A percentile compares a stretch with the other conserved stretches of the same genome.
Conservation (phyloP, 257 asterid genomes). For the Solanum piurae region DNA sequence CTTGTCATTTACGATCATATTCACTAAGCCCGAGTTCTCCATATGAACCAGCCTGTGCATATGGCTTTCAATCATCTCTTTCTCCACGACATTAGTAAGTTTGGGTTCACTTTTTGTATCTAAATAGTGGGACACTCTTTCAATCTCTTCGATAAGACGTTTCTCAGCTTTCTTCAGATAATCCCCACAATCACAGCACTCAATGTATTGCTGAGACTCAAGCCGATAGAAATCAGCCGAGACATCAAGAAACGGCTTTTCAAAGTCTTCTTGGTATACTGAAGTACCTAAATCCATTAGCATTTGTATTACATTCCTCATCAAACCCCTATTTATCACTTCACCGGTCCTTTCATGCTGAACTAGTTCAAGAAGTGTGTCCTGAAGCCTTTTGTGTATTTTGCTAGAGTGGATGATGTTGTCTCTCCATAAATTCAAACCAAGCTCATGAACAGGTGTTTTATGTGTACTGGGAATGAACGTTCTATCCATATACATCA, state of each 20-base stretch:
- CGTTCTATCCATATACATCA: slow-evolving; percentile 29
- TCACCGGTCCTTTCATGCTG: slow-evolving; percentile 19
- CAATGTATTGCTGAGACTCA: slow-evolving; percentile 20
- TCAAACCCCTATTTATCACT: slow-evolving; percentile 23
- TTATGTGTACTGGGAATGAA: slow-evolving; percentile 22
- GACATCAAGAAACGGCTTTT: slow-evolving; percentile 24
- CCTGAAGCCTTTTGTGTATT: slow-evolving; percentile 23
- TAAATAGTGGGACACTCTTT: slow-evolving; percentile 17
- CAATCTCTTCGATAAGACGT: slow-evolving; percentile 24
- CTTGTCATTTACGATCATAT: slow-evolving; percentile 17
- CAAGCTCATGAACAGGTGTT: slow-evolving; percentile 27
- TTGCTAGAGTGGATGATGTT: slow-evolving; percentile 14
- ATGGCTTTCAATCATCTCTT: slow-evolving; percentile 19
- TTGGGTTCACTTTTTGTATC: slow-evolving; percentile 18
- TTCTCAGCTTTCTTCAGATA: slow-evolving; percentile 25
- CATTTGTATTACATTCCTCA: slow-evolving; percentile 23
- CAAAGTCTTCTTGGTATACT: slow-evolving; percentile 20
- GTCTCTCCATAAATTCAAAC: slow-evolving; percentile 26
- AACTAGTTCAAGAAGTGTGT: slow-evolving; percentile 21
- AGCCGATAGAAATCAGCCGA: slow-evolving; percentile 20
- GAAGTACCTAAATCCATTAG: slow-evolving; percentile 21
- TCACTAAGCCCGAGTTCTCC: slow-evolving; percentile 27
- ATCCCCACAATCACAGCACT: slow-evolving; percentile 25
- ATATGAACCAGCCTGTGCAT: slow-evolving; percentile 19
- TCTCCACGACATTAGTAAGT: slow-evolving; percentile 21